Base-by-base conservation (phyloP, 805 yeast genomes). In the Starmerella lactis-condensi region DNA sequence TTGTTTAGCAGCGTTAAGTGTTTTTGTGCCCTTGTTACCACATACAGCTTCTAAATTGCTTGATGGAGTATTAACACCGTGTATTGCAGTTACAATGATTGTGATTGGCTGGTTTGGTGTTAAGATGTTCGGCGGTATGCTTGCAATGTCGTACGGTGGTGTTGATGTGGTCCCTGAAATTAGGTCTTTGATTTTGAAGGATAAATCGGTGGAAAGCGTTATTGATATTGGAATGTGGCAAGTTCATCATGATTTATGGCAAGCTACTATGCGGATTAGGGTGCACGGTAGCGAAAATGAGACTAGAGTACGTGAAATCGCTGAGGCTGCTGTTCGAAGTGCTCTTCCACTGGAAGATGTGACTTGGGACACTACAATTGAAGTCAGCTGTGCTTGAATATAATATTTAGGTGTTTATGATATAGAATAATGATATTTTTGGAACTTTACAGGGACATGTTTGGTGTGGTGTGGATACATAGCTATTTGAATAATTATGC, bases 221-320 rank as follows among this genome's bases (percentile, higher is more conserved):
- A 37, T 43, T 6, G 51, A 52, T 17, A 39, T 54, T 18, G 41
- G 53, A 14, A 41, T 59, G 30, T 59, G 62, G 61, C 62, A 58
- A 44, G 64, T 58, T 22, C 64, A 59, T 35, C 54, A 58, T 32
- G 57, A 50, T 12, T 46, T 60, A 24, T 59, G 59, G 54, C 48
- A 59, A 17, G 59, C 57, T n/a, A 43, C 47, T 22, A 42, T 56
- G 44, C 42, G 46, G 14, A 41, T 60, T 13, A 38, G 37, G 17
- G 47, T 58, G 45, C 26, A 41, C 5, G 60, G 62, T 22, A 38
- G 42, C 23, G 48, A 36, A 5, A 56, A 53, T 29, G 58, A 53
- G 37, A 35, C 41, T 5, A 39, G 44, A 3, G 45, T 56, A 11
- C 48, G 60, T n/a, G 38, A 42, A 17, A 24, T 25, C 30, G 56